A percentile compares a stretch with the other conserved stretches of the same genome.
phyloP scores from a whole-genome alignment of 2,329 filamentous ascomycete species.

The Aspergillus spinulosporus region DNA sequence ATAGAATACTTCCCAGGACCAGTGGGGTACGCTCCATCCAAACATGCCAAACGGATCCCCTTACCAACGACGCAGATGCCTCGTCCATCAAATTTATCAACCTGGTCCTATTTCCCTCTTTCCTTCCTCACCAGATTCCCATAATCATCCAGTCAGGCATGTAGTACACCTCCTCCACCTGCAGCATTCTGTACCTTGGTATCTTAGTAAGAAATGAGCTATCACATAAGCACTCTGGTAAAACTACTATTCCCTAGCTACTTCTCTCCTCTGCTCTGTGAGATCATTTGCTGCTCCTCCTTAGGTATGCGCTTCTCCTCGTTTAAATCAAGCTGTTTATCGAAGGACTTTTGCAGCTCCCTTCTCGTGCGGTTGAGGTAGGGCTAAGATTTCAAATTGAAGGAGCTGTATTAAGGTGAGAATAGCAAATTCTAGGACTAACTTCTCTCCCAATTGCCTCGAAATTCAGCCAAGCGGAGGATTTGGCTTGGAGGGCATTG shows the following conservation, averaged over 20 bases:
- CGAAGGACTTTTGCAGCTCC: background rate
- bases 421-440: background rate
- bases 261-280: slow-evolving; percentile 2
- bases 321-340: background rate
- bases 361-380: background rate
- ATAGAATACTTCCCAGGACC: too few species aligned
- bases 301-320: background rate
- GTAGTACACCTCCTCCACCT: background rate
- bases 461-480: slow-evolving; percentile 1
- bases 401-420: slow-evolving; percentile 1
- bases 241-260: background rate
- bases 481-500: slow-evolving; percentile 4
- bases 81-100: slow-evolving; percentile 7
- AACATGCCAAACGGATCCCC: too few species aligned
- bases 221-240: slow-evolving; percentile 7
- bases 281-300: background rate
- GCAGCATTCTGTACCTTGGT: background rate
- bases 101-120: background rate
- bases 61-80: too few species aligned
- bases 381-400: background rate
- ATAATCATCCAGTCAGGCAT: slow-evolving; percentile 7
- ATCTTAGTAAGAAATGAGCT: slow-evolving; percentile 3
- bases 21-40: too few species aligned
- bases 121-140: slow-evolving; percentile 8
- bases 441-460: slow-evolving; percentile 5